phyloP scores from a whole-genome alignment of 2,329 filamentous ascomycete genomes.

The Coniochaeta sp. region DNA sequence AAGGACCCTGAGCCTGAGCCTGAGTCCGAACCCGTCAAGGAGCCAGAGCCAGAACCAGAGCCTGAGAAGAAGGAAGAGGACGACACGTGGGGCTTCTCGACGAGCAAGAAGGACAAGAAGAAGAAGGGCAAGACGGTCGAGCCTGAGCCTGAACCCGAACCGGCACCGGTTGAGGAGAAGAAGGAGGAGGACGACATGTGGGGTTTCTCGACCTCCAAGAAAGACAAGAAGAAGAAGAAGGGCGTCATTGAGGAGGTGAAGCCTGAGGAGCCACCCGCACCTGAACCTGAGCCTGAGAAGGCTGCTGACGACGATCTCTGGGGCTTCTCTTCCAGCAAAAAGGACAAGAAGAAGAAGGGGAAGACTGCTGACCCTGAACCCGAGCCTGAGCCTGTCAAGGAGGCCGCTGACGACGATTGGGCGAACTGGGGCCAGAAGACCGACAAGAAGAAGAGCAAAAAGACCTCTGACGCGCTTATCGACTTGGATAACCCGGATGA shows the following conservation, averaged over 20 bases:
- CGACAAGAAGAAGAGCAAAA: constrained; percentile 33
- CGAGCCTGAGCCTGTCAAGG: constrained; percentile 11
- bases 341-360: constrained; percentile 25
- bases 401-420: constrained; percentile 14
- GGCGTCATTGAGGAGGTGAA: constrained; percentile 7
- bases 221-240: constrained; percentile 19
- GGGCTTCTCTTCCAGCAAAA: constrained; percentile 21
- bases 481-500: constrained; percentile 25
- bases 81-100: constrained; percentile 22
- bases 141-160: constrained; percentile 16
- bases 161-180: constrained; percentile 23
- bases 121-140: constrained; percentile 38
- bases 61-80: constrained; percentile 17
- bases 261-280: constrained; percentile 15
- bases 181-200: constrained; percentile 20
- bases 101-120: constrained; percentile 29
- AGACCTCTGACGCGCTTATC: constrained; percentile 30
- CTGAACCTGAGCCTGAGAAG: constrained; percentile 30
- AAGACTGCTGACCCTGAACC: constrained; percentile 9
- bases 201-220: constrained; percentile 20
- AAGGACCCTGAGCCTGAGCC: constrained; percentile 23
- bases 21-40: constrained; percentile 20
- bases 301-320: constrained; percentile 22
- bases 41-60: constrained; percentile 19
- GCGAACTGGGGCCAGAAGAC: constrained; percentile 24